These are phyloP conservation scores for Ustilago sp. DNA, from an alignment of 1,284 basidiomycete species.

Conservation along the genomic window DNA sequence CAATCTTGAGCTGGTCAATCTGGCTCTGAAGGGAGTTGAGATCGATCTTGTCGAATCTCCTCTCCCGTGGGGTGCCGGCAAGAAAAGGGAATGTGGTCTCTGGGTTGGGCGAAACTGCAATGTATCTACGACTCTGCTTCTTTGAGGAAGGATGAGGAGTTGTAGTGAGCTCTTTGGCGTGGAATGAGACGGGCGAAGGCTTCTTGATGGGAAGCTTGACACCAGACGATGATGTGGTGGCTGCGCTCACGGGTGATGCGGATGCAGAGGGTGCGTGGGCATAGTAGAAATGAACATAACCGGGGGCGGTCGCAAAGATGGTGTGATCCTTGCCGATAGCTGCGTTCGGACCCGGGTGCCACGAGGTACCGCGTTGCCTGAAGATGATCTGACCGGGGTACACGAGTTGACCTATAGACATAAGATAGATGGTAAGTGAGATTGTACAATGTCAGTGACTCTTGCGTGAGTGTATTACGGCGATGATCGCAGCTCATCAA, in stretches of 20 bases:
- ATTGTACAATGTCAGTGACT: background rate
- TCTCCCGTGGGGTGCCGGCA: constrained; percentile 45
- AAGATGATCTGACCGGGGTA: constrained; percentile 65
- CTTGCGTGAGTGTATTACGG: background rate
- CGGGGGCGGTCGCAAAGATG: constrained; percentile 64
- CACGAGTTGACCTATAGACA: constrained; percentile 55
- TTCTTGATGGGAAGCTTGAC: constrained; percentile 49
- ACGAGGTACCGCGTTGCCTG: constrained; percentile 67
- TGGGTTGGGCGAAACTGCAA: constrained; percentile 61
- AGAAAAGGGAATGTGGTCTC: constrained; percentile 50
- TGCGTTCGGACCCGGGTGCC: constrained; percentile 67
- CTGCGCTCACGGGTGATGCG: constrained; percentile 5
- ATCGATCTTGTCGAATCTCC: constrained; percentile 64
- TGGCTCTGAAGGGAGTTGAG: constrained; percentile 55
- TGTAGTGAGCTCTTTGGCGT: constrained; percentile 40
- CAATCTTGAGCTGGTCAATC: constrained; percentile 56
- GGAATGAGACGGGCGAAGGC: constrained; percentile 28
- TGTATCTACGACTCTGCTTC: constrained; percentile 60
- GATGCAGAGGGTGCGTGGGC: constrained; percentile 21
- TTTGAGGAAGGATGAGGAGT: constrained; percentile 60
- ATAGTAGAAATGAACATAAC: constrained; percentile 68
- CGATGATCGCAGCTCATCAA: background rate
- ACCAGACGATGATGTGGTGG: constrained; percentile 26
- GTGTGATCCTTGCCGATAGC: constrained; percentile 68
- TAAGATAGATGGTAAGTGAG: background rate